Evolutionary conservation across 1,139 yeast species (phyloP), one percentile per base, ranked within the genome.

Genomic region (Arxiozyma telluris): DNA sequence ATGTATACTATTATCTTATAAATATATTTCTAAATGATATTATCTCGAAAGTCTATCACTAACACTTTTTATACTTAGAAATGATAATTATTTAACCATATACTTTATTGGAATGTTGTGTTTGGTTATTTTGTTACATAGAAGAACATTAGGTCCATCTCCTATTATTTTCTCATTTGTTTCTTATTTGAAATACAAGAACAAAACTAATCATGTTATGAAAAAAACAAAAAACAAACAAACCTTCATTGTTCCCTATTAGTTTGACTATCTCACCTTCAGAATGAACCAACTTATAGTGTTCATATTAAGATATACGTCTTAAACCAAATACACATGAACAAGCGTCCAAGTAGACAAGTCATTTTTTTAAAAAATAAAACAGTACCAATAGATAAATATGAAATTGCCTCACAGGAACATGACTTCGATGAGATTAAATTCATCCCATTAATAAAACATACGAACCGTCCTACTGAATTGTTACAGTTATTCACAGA

Each of bases 371-470:
- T 88, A 56, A 88, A 88, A 72, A 87, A 86, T 65, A 76, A 76
- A 57, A 84, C 90, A 0, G 74, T 74, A 3, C 89, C 90, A 0
- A 64, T 60, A 4, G 96, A 88, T 63, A 82, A 83, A 0, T 88
- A 88, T 62, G 74, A 79, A 50, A 74, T 67, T 46, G 61, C 64
- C 20, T 74, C 82, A 50, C 50, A 56, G 4, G 59, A 64, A 1
- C 60, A 71, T 6, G 73, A 73, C 0, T 76, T 71, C 57, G 65
- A 68, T 0, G 77, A 83, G 12, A 50, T 54, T 0, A 65, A 65
- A 6, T 89, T 88, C 63, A 71, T 89, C 3, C 96, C 96, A 0
- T 71, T 89, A 44, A 73, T 89, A 50, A 76, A 77, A 42, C 96
- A 87, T 66, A 74, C 77, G 1, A 83, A 80, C 54, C 71, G 77